Evolutionary conservation across 176 grass and related monocot genomes (phyloP).

Genomic region (Aegilops umbellulata): DNA sequence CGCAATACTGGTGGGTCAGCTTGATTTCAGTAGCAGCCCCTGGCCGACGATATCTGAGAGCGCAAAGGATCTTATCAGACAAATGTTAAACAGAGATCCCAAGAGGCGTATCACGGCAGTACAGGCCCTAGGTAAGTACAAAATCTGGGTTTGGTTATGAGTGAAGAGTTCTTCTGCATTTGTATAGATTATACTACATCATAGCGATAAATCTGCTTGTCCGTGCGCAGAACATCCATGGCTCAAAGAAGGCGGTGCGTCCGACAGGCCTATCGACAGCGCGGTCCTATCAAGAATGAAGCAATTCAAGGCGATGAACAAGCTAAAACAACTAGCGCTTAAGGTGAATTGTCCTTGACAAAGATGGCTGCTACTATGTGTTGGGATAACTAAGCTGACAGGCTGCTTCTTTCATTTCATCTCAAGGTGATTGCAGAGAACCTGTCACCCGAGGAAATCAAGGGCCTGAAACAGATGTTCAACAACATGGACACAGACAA

Average conservation of each 20-base stretch:
- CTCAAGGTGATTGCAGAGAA: constrained; percentile 69
- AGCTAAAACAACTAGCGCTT: constrained; percentile 82
- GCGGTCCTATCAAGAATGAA: constrained; percentile 88
- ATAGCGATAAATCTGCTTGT: not conserved
- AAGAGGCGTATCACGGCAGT: constrained; percentile 56
- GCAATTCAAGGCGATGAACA: constrained; percentile 92
- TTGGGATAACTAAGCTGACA: not conserved
- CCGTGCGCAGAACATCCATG: constrained; percentile 68
- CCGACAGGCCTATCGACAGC: constrained; percentile 84
- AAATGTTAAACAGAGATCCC: constrained; percentile 56
- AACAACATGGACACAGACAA: constrained; percentile 85
- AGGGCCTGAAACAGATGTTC: constrained; percentile 77
- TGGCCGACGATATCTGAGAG: constrained; percentile 73
- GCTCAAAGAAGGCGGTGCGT: constrained; percentile 76
- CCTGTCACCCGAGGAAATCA: constrained; percentile 56
- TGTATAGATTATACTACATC: not conserved
- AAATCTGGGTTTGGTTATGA: not conserved
- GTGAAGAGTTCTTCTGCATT: not conserved
- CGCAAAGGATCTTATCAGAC: constrained; percentile 72
- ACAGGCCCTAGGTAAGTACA: constrained; percentile 56
- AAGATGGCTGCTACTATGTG: not conserved
- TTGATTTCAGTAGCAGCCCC: constrained; percentile 45
- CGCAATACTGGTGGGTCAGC: constrained; percentile 26
- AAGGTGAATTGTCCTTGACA: constrained; percentile 51
- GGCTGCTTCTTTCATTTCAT: not conserved